Evolutionary conservation across 2,329 filamentous ascomycete species (phyloP).

Genomic region (Ophiostoma sp.): DNA sequence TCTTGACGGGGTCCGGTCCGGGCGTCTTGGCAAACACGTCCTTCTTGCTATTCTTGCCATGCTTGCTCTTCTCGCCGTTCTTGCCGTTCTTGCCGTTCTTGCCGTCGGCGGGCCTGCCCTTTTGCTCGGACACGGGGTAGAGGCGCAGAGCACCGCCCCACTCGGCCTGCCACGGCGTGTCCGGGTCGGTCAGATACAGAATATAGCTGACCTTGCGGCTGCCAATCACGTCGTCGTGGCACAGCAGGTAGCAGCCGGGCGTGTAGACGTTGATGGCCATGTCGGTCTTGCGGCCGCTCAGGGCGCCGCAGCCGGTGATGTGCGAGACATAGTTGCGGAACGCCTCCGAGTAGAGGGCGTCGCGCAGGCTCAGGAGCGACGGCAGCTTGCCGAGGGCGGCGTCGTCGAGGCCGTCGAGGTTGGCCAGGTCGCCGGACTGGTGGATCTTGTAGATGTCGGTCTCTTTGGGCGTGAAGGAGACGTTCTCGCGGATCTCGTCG

Average conservation of each 20-base stretch:
- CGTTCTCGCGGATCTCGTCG: slow-evolving; percentile 79
- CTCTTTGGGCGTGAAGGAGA: slow-evolving; percentile 96
- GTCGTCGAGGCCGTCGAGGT: slow-evolving; percentile 88
- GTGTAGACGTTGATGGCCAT: slow-evolving; percentile 99
- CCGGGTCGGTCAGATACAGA: slow-evolving; percentile 88
- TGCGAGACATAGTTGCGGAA: slow-evolving; percentile 86
- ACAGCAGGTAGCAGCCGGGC: slow-evolving; percentile 88
- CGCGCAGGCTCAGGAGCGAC: slow-evolving; percentile 83
- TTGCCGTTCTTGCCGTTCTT: neutral
- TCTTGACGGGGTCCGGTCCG: slow-evolving; percentile 67
- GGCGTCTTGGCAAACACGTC: slow-evolving; percentile 65
- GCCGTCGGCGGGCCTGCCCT: slow-evolving; percentile 61
- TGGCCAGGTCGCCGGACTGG: slow-evolving; percentile 94
- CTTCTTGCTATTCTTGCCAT: neutral
- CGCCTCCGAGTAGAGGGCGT: slow-evolving; percentile 83
- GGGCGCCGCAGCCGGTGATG: slow-evolving; percentile 77
- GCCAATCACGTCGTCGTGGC: slow-evolving; percentile 99
- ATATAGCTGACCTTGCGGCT: slow-evolving; percentile 95
- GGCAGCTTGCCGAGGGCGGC: slow-evolving; percentile 79
- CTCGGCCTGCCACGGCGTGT: slow-evolving; percentile 79
- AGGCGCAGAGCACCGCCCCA: slow-evolving; percentile 91
- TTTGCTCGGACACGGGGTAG: slow-evolving; percentile 64
- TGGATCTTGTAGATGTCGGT: slow-evolving; percentile 99
- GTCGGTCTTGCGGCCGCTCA: slow-evolving; percentile 92
- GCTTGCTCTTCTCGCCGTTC: no score